A percentile compares a stretch with the other conserved stretches of the same genome.
Conservation (phyloP, 768 basidiomycete genomes). For the Mycena rosella region DNA sequence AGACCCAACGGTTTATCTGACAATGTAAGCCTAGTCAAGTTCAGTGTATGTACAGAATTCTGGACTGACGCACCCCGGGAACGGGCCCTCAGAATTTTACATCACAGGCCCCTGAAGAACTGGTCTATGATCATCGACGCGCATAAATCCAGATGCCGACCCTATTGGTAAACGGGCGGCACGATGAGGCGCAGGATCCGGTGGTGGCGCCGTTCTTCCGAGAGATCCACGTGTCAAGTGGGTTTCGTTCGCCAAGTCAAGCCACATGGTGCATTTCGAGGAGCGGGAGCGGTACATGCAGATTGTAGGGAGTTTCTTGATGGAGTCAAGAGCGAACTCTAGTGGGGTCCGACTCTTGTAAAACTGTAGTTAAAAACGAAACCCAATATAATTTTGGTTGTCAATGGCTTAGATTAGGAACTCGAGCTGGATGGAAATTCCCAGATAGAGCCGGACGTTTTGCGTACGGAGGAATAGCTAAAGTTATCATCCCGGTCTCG, state of each 20-base stretch:
- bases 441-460: no score
- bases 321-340: no score
- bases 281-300: constrained; percentile 52
- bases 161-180: constrained; percentile 51
- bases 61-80: constrained; percentile 9
- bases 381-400: no score
- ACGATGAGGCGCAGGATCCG: constrained; percentile 51
- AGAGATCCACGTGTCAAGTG: constrained; percentile 49
- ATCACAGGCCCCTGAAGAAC: constrained; percentile 49
- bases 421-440: no score
- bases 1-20: constrained; percentile 53
- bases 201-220: constrained; percentile 50
- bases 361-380: no score
- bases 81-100: constrained; percentile 42
- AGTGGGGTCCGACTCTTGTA: no score
- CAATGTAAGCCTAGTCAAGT: constrained; percentile 42
- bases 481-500: no score
- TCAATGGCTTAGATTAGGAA: no score
- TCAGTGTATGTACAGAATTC: no score
- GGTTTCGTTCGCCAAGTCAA: constrained; percentile 52
- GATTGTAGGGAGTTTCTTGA: constrained; percentile 38
- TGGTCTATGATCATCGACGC: constrained; percentile 52
- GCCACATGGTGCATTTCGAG: constrained; percentile 52
- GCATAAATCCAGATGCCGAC: constrained; percentile 50
- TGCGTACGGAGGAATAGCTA: no score